Conservation (phyloP, 148 eudicot genomes). For the Camellia granthamiana region DNA sequence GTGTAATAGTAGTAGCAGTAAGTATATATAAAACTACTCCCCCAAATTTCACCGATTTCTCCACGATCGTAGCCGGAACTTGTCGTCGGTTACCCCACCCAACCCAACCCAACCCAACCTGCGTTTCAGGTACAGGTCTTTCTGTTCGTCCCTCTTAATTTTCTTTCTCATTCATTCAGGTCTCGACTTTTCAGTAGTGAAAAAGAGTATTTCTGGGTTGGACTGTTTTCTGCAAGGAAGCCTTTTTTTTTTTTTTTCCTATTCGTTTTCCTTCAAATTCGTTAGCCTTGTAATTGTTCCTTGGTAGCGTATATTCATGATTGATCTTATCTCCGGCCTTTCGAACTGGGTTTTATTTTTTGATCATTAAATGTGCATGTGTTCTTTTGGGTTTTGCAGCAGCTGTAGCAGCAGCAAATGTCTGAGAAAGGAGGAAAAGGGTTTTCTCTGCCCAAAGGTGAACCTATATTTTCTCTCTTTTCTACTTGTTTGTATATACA, state of each 20-base stretch:
- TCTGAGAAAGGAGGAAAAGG: slow-evolving; percentile 34
- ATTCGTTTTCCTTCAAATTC: neutral
- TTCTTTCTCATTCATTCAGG: neutral
- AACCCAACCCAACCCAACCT: too few relatives aligned
- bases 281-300: neutral
- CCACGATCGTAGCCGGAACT: neutral
- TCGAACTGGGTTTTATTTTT: neutral
- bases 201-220: neutral
- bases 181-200: neutral
- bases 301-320: neutral
- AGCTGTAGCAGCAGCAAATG: slow-evolving; percentile 6
- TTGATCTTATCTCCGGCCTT: neutral
- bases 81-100: neutral
- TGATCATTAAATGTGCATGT: neutral
- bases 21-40: too few relatives aligned
- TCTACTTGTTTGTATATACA: slow-evolving; percentile 19
- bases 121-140: neutral
- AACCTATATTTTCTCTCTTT: slow-evolving; percentile 24
- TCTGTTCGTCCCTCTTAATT: neutral
- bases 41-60: too few relatives aligned
- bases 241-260: neutral
- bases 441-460: slow-evolving; percentile 22
- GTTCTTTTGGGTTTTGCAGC: neutral
- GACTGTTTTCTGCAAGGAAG: neutral
- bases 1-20: too few relatives aligned